phyloP scores from a whole-genome alignment of 345 rosid species.

The Euclidium syriacum region DNA sequence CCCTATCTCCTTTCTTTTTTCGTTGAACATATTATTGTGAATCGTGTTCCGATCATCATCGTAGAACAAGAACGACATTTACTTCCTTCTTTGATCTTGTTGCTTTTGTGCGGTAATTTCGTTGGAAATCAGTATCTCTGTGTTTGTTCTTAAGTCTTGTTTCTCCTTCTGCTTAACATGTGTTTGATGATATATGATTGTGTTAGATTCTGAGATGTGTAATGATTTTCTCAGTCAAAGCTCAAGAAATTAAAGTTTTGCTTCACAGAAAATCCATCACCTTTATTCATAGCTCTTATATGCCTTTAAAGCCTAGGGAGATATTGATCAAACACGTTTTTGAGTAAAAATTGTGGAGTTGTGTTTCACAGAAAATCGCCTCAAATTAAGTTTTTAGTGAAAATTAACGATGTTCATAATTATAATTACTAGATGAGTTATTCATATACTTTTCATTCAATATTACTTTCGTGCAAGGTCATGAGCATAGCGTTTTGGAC shows the following conservation, averaged over 20 bases:
- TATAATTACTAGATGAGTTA: no score
- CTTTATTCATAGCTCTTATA: neutral
- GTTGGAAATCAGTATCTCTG: constrained; percentile 18
- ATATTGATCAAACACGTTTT: no score
- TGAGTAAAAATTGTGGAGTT: no score
- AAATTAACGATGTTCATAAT: no score
- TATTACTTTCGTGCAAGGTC: no score
- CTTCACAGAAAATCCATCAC: neutral
- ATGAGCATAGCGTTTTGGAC: no score
- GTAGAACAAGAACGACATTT: constrained; percentile 29
- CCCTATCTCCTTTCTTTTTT: constrained; percentile 6
- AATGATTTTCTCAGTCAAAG: constrained; percentile 10
- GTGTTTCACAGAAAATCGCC: no score
- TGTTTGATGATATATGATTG: constrained; percentile 20
- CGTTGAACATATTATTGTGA: constrained; percentile 28
- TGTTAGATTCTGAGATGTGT: constrained; percentile 17
- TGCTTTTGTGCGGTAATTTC: constrained; percentile 19
- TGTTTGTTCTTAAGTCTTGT: constrained; percentile 8
- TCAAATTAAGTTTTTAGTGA: no score
- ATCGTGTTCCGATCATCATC: constrained; percentile 16
- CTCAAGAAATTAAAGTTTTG: constrained; percentile 5
- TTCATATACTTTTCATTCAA: no score
- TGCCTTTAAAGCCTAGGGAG: neutral
- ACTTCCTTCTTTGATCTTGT: constrained; percentile 11
- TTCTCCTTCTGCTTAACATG: constrained; percentile 20